Evolutionary conservation across 192 early-diverging fungal species (phyloP).

Genomic region (Coemansia sp.): DNA sequence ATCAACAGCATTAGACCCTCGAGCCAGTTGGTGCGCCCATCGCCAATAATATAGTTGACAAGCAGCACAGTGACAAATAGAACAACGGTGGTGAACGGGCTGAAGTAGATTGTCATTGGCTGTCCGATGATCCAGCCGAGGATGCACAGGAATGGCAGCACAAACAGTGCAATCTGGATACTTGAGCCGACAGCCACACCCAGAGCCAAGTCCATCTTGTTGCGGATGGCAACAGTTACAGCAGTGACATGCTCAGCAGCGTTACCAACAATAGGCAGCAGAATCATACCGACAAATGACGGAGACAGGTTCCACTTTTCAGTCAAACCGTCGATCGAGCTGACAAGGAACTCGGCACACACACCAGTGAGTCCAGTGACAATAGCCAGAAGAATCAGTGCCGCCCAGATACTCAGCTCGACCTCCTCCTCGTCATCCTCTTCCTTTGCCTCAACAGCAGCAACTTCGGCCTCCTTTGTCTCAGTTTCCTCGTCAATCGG

Average conservation of each 20-base stretch:
- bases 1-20: slow-evolving; percentile 82
- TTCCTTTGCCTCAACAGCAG: slow-evolving; percentile 1
- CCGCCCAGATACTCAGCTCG: slow-evolving; percentile 54
- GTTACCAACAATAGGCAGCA: slow-evolving; percentile 90
- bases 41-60: slow-evolving; percentile 76
- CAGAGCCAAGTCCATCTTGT: slow-evolving; percentile 92
- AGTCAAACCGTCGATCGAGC: slow-evolving; percentile 74
- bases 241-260: slow-evolving; percentile 87
- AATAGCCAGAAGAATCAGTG: slow-evolving; percentile 56
- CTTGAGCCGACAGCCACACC: slow-evolving; percentile 85
- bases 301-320: slow-evolving; percentile 64
- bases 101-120: slow-evolving; percentile 82
- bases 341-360: slow-evolving; percentile 83
- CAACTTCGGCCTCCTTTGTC: slow-evolving; percentile 5
- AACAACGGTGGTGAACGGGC: slow-evolving; percentile 75
- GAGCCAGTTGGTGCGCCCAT: slow-evolving; percentile 91
- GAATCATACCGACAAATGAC: slow-evolving; percentile 89
- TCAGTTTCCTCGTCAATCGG: neutral
- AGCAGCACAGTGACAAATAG: slow-evolving; percentile 77
- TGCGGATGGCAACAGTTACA: slow-evolving; percentile 71
- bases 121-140: slow-evolving; percentile 81
- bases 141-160: slow-evolving; percentile 66
- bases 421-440: slow-evolving; percentile 62
- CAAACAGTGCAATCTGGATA: slow-evolving; percentile 86
- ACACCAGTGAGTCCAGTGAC: slow-evolving; percentile 71